Percentiles rank a stretch among this genome's conserved stretches.
phyloP scores from a whole-genome alignment of 2,329 filamentous ascomycete genomes.

The Trichoderma sp. region DNA sequence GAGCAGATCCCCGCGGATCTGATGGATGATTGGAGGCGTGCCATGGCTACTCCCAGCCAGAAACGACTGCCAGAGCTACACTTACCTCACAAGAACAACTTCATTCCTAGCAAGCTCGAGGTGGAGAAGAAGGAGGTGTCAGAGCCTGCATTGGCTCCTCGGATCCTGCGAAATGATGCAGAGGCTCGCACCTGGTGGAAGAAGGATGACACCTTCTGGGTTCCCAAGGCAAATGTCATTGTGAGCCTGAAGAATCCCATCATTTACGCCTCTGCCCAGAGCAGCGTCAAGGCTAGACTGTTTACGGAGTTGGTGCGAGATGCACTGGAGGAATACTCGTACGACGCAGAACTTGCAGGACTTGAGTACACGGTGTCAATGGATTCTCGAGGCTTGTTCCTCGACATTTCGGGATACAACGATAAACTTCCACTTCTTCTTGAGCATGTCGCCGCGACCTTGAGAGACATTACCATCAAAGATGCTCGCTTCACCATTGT shows the following conservation, averaged over 20 bases:
- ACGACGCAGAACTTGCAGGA: constrained; percentile 92
- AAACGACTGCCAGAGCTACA: constrained; percentile 72
- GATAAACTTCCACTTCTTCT: constrained; percentile 91
- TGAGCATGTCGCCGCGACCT: constrained; percentile 81
- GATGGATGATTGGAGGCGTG: constrained; percentile 67
- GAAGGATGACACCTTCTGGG: constrained; percentile 98
- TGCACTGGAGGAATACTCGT: constrained; percentile 88
- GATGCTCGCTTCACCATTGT: constrained; percentile 89
- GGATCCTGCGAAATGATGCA: constrained; percentile 81
- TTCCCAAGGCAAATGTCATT: constrained; percentile 87
- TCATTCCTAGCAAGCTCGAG: constrained; percentile 89
- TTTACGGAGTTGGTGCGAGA: constrained; percentile 87
- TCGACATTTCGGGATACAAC: constrained; percentile 88
- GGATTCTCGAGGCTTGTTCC: constrained; percentile 70
- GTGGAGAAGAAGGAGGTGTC: constrained; percentile 93
- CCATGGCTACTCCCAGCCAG: constrained; percentile 57
- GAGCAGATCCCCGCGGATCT: constrained; percentile 79
- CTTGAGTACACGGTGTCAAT: constrained; percentile 78
- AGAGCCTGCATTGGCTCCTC: constrained; percentile 71
- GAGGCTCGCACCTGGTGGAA: constrained; percentile 90
- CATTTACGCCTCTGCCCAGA: constrained; percentile 76
- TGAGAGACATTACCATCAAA: constrained; percentile 80
- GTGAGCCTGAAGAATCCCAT: constrained; percentile 79
- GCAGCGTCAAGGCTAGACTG: constrained; percentile 73
- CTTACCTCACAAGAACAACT: constrained; percentile 90